Evolutionary conservation across 106 monocot genomes (phyloP).

Genomic region (Phalaenopsis aphrodite): DNA sequence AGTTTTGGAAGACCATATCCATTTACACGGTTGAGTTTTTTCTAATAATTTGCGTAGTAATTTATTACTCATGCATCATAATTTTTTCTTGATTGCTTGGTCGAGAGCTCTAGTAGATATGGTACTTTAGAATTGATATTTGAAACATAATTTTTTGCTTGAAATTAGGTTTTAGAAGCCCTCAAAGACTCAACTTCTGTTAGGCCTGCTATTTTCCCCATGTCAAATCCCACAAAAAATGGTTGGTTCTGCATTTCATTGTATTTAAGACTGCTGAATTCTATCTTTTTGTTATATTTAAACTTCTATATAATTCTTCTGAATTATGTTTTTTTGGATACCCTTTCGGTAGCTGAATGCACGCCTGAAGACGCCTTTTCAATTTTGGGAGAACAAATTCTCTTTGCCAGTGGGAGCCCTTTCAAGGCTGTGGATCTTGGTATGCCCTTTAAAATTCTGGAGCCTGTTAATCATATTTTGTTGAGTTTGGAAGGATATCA

Average conservation of each 20-base stretch:
- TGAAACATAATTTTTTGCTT: neutral
- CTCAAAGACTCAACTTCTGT: constrained; percentile 83
- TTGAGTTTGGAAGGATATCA: neutral
- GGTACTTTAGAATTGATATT: neutral
- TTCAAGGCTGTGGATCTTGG: constrained; percentile 82
- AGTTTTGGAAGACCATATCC: neutral
- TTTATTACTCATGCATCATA: neutral
- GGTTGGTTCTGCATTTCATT: constrained; percentile 29
- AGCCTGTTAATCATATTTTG: neutral
- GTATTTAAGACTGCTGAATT: neutral
- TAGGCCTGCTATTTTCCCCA: constrained; percentile 93
- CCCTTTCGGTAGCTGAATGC: constrained; percentile 64
- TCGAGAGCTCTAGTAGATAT: neutral
- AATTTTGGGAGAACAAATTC: constrained; percentile 71
- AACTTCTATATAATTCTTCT: neutral
- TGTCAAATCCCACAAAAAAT: constrained; percentile 99
- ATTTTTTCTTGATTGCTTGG: neutral
- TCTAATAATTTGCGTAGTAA: neutral
- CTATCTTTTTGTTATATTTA: neutral
- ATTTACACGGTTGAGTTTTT: neutral
- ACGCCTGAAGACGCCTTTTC: constrained; percentile 93
- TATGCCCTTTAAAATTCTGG: constrained; percentile 17
- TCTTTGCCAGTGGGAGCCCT: constrained; percentile 98
- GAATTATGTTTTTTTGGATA: neutral
- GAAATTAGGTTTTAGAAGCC: constrained; percentile 79